Evolutionary conservation across 192 early-diverging fungal genomes (phyloP), one percentile per base, ranked within the genome.

Genomic region (Helicostylum pulchrum): DNA sequence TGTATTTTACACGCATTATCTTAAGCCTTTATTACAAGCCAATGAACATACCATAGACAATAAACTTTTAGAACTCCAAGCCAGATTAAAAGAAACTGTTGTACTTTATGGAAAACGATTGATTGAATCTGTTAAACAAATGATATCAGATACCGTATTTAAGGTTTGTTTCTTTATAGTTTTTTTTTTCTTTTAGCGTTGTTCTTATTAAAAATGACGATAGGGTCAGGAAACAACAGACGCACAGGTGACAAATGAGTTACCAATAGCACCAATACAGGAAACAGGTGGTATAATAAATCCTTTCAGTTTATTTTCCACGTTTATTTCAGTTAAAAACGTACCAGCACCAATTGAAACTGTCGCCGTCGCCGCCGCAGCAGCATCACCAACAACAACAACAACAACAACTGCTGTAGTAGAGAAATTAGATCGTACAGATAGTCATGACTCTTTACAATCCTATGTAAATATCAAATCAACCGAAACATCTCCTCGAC

Each of bases 1-100:
- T 23, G 32, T 71, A 0, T 46, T 71, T 31, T 71, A 71, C 34
- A 50, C 32, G 0, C 39, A 61, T 14, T 43, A 52, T 48, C 36
- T 73, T 5, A 54, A 68, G 3, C 71, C 71, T 36, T 68, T 68
- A 20, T 60, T 73, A 44, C 49, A 54, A 39, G 32, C 42, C 30
- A 47, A 73, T 52, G 71, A 73, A 31, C 39, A 49, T 12, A 43
- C 36, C 20, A 73, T 73, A 45, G 71, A 73, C 45, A 30, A 21
- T 30, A 51, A 65, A 26, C 20, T 73, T 1, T 19, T 73, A 34
- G 66, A 68, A 4, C 34, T 66, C 14, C 61, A 73, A 54, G 44
- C 45, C n/a, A 67, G 58, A 43, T 34, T 62, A 15, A 55, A 58
- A 34, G 49, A 44, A 19, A 55, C 53, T n/a, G 17, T 67, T 12